Percentiles rank a stretch among this genome's conserved stretches.
phyloP scores from a whole-genome alignment of 2,329 filamentous ascomycete genomes.

The Apiospora aurea region DNA sequence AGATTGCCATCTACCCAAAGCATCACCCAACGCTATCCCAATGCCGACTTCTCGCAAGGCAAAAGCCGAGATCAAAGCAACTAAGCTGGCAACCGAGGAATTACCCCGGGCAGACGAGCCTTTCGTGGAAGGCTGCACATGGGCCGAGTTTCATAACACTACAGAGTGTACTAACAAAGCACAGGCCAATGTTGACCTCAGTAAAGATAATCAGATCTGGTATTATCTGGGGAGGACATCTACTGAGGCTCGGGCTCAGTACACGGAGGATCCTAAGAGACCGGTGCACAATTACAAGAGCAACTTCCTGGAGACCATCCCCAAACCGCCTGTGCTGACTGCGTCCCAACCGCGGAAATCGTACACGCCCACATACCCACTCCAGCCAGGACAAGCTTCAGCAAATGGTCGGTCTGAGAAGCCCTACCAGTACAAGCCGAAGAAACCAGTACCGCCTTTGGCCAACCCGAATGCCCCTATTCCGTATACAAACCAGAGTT shows the following conservation, averaged over 20 bases:
- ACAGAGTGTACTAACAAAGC: conserved; percentile 63
- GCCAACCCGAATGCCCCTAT: conserved; percentile 13
- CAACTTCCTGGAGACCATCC: conserved; percentile 76
- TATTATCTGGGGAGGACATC: conserved; percentile 86
- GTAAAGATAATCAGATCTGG: conserved; percentile 80
- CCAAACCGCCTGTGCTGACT: conserved; percentile 50
- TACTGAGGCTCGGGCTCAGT: conserved; percentile 90
- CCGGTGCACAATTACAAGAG: conserved; percentile 71
- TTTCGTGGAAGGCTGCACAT: conserved; percentile 73
- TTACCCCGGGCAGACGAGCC: conserved; percentile 69
- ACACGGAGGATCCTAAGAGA: conserved; percentile 75
- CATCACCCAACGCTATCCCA: conserved; percentile 74
- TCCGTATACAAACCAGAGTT: conserved; percentile 46
- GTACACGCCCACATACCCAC: conserved; percentile 38
- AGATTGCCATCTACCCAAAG: conserved; percentile 76
- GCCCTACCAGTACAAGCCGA: conserved; percentile 46
- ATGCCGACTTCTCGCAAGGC: conserved; percentile 70
- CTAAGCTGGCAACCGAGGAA: conserved; percentile 65
- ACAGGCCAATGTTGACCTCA: conserved; percentile 75
- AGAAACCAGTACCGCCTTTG: conserved; percentile 33
- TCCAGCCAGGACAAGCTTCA: conserved; percentile 26
- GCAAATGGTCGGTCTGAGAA: conserved; percentile 37
- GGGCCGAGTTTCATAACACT: conserved; percentile 80
- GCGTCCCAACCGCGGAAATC: conserved; percentile 37
- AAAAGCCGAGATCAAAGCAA: conserved; percentile 72